phyloP scores from a whole-genome alignment of 225 moss, liverwort and hornwort species.

The Neckera pumila region DNA sequence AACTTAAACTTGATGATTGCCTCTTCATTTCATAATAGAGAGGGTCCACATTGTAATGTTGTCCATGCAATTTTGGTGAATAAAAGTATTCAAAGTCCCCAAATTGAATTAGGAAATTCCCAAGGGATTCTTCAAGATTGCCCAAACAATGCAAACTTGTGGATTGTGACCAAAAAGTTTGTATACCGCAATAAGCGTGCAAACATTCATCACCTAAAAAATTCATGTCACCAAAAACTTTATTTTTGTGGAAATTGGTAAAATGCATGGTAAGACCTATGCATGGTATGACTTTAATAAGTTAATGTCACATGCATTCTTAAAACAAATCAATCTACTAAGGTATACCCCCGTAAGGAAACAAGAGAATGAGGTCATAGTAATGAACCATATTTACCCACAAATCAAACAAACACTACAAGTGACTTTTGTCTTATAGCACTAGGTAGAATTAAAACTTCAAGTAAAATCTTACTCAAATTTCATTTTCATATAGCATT shows the following conservation, averaged over 20 bases:
- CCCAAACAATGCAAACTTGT: too few relatives aligned
- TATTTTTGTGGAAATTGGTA: too few relatives aligned
- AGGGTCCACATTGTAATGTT: neutral
- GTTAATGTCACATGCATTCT: too few relatives aligned
- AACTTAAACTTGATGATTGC: neutral
- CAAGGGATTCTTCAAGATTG: neutral
- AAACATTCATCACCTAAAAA: too few relatives aligned
- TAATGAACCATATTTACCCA: neutral
- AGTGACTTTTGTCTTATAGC: fast-evolving
- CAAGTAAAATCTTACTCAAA: neutral
- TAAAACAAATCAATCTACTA: too few relatives aligned
- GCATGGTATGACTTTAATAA: too few relatives aligned
- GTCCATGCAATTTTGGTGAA: fast-evolving
- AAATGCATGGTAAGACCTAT: too few relatives aligned
- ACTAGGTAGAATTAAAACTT: neutral
- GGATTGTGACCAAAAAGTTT: too few relatives aligned
- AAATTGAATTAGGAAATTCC: neutral
- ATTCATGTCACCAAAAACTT: too few relatives aligned
- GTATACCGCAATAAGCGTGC: too few relatives aligned
- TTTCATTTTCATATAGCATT: neutral
- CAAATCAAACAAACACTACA: neutral
- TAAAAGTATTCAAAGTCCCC: neutral
- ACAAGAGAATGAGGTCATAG: too few relatives aligned
- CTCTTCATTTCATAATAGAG: neutral
- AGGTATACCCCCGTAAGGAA: too few relatives aligned